Evolutionary conservation across 805 yeast genomes (phyloP).

Genomic region (Saturnispora mendoncae): DNA sequence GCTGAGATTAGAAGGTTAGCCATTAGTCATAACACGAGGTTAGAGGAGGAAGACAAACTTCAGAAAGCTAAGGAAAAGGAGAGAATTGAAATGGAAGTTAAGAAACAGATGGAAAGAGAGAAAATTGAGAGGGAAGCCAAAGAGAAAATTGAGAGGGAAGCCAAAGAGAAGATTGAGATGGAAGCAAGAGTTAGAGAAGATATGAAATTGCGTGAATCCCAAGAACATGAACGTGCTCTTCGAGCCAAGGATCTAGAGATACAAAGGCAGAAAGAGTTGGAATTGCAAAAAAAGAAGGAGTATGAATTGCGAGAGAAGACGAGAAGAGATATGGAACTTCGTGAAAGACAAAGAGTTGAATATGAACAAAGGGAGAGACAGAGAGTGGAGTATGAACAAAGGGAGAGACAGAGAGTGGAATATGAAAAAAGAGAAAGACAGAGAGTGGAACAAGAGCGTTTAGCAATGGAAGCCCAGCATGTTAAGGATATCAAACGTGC

Average conservation of each 20-base stretch:
- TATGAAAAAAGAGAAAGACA: too few relatives aligned
- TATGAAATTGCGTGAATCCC: background rate
- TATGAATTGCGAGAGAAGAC: background rate
- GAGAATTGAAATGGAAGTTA: background rate
- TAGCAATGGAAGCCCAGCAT: background rate
- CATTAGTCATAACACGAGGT: background rate
- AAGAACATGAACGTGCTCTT: background rate
- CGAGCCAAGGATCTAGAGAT: constrained; percentile 2
- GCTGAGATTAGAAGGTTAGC: background rate
- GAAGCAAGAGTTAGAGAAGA: background rate
- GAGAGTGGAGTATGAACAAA: background rate
- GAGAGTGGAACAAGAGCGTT: background rate
- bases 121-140: background rate
- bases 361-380: background rate
- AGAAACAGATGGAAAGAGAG: background rate
- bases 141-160: constrained; percentile 2
- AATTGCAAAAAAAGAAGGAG: background rate
- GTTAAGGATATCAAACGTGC: background rate
- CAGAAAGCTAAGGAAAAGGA: background rate
- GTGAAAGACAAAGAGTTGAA: background rate
- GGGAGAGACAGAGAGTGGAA: background rate
- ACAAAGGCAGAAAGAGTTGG: background rate
- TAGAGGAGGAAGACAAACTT: background rate
- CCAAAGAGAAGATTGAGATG: background rate
- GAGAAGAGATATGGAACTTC: background rate